These are phyloP conservation scores for Botrytis fragariae DNA, from an alignment of 2,329 filamentous ascomycete species.

Conservation along the genomic window DNA sequence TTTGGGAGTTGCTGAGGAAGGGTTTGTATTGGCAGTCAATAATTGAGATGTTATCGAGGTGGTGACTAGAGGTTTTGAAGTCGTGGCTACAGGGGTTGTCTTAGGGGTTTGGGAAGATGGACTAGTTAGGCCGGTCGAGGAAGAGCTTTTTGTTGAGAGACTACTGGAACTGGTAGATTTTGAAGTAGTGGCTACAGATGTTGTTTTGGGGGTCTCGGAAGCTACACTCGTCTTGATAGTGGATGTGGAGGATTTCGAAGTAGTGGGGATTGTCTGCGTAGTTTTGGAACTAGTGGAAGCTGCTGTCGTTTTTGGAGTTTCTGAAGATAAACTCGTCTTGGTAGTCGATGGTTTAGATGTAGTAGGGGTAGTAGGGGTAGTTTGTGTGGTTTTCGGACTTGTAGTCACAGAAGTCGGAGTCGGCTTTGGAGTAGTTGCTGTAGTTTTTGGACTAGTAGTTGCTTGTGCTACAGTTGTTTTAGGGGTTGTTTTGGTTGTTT, in stretches of 20 bases:
- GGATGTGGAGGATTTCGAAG: neutral
- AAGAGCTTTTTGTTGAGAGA: neutral
- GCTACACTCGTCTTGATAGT: neutral
- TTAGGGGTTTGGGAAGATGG: neutral
- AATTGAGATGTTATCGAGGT: neutral
- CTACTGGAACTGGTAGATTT: neutral
- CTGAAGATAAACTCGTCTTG: neutral
- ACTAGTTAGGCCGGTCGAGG: neutral
- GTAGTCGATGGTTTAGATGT: neutral
- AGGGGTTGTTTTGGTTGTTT: neutral
- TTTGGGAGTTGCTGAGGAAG: neutral
- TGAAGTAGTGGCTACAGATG: neutral
- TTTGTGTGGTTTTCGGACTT: neutral
- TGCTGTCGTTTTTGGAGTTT: neutral
- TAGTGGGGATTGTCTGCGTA: neutral
- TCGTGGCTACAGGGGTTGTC: neutral
- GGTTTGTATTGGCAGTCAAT: neutral
- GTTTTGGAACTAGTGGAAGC: neutral
- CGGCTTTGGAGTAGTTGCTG: neutral
- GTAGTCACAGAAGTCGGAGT: neutral
- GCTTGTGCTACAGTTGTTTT: neutral
- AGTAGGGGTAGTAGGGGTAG: neutral
- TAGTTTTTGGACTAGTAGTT: neutral
- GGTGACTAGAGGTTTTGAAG: neutral
- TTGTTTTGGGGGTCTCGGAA: neutral